phyloP scores from a whole-genome alignment of 306 rosid genomes.

The Glycine tomentella region DNA sequence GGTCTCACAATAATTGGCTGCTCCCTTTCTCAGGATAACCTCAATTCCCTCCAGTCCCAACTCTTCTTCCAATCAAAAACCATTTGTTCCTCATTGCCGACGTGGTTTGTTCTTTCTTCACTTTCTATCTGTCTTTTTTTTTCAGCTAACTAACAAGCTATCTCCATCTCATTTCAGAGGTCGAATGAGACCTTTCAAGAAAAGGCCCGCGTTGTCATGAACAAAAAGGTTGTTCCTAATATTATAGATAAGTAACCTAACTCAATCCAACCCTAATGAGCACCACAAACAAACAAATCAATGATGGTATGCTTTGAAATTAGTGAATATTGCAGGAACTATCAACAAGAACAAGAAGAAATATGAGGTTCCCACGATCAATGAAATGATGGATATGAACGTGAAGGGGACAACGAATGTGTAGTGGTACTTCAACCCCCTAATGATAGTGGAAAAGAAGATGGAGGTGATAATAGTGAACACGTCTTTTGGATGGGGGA shows the following conservation, averaged over 20 bases:
- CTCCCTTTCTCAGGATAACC: slow-evolving; percentile 77
- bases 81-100: slow-evolving; percentile 72
- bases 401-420: slow-evolving; percentile 80
- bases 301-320: no score
- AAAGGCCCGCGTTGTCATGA: slow-evolving; percentile 64
- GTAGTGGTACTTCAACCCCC: slow-evolving; percentile 81
- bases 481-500: slow-evolving; percentile 97
- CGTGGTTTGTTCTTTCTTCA: slow-evolving; percentile 44
- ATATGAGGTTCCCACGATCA: slow-evolving; percentile 84
- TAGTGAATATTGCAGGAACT: slow-evolving; percentile 88
- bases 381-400: slow-evolving; percentile 74
- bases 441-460: slow-evolving; percentile 56
- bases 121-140: no score
- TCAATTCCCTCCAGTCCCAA: slow-evolving; percentile 62
- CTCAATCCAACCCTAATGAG: background rate
- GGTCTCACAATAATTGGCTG: slow-evolving; percentile 84
- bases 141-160: no score
- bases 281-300: no score
- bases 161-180: slow-evolving; percentile 40
- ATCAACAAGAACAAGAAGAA: slow-evolving; percentile 81
- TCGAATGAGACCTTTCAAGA: slow-evolving; percentile 66
- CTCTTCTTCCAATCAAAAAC: slow-evolving; percentile 43
- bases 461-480: slow-evolving; percentile 67
- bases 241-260: slow-evolving; percentile 33
- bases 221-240: slow-evolving; percentile 70